phyloP scores from a whole-genome alignment of 257 asterid species.

The Salvia rosmarinus region DNA sequence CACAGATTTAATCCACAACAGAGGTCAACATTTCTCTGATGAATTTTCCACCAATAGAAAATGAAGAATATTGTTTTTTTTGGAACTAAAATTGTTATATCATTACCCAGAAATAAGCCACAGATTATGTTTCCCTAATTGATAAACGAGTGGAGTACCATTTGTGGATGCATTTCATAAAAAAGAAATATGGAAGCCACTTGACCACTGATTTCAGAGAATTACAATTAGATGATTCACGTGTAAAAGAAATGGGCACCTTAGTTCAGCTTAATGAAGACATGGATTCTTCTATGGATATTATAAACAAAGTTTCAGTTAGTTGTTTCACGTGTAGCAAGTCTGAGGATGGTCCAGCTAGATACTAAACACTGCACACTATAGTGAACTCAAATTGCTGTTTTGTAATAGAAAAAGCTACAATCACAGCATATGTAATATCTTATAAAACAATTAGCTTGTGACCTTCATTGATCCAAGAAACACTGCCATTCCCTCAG shows the following conservation, averaged over 20 bases:
- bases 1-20: neutral
- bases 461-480: conserved; percentile 87
- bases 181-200: neutral
- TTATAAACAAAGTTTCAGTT: neutral
- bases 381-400: conserved; percentile 5
- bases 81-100: neutral
- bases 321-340: neutral
- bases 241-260: neutral
- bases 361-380: neutral
- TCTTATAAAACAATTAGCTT: neutral
- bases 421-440: conserved; percentile 7
- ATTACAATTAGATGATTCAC: neutral
- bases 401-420: neutral
- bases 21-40: neutral
- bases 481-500: conserved; percentile 98
- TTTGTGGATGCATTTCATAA: conserved; percentile 19
- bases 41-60: conserved; percentile 1
- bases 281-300: neutral
- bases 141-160: conserved; percentile 4
- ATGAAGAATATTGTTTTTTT: neutral
- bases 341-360: neutral
- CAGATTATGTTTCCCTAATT: neutral
- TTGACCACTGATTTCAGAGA: neutral
- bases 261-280: conserved; percentile 12
- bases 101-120: neutral